A percentile compares a stretch with the other conserved stretches of the same genome.
Conservation (phyloP, 257 asterid species). For the Scutellaria barbata region DNA sequence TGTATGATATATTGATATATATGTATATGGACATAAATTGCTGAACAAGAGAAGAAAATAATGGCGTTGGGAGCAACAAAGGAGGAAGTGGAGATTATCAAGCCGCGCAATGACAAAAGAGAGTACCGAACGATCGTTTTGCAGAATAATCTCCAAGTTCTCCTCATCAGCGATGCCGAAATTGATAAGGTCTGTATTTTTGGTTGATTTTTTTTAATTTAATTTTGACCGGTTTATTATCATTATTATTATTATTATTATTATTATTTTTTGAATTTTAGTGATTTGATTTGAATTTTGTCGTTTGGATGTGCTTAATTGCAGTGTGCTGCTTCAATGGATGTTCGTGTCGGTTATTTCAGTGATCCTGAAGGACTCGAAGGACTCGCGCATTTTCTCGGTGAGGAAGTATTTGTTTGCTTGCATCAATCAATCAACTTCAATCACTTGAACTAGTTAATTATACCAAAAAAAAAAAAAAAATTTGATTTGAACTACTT, state of each 20-base stretch:
- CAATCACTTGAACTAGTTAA: not conserved
- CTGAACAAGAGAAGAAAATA: constrained; percentile 20
- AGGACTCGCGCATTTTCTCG: constrained; percentile 99
- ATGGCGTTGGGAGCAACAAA: constrained; percentile 58
- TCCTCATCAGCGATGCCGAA: constrained; percentile 93
- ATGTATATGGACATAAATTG: not conserved
- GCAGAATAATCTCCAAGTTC: constrained; percentile 73
- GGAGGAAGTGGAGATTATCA: constrained; percentile 63
- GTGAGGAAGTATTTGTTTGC: constrained; percentile 44
- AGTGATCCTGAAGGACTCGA: constrained; percentile 96
- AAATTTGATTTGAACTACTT: not conserved
- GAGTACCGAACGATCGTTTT: constrained; percentile 78
- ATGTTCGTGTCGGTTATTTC: constrained; percentile 90
- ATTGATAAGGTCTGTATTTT: constrained; percentile 73
- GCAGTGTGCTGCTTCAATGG: constrained; percentile 98
- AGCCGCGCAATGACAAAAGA: constrained; percentile 83
- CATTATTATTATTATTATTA: too few species aligned
- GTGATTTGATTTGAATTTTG: constrained; percentile 15
- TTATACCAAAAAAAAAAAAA: too few species aligned
- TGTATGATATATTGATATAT: constrained; percentile 47
- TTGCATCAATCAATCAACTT: constrained; percentile 16
- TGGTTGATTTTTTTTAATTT: not conserved
- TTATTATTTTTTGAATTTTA: too few species aligned
- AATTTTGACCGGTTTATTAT: too few species aligned
- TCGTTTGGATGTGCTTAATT: constrained; percentile 32